Base-by-base conservation (phyloP, 805 yeast genomes). In the Citeromyces matritensis region DNA sequence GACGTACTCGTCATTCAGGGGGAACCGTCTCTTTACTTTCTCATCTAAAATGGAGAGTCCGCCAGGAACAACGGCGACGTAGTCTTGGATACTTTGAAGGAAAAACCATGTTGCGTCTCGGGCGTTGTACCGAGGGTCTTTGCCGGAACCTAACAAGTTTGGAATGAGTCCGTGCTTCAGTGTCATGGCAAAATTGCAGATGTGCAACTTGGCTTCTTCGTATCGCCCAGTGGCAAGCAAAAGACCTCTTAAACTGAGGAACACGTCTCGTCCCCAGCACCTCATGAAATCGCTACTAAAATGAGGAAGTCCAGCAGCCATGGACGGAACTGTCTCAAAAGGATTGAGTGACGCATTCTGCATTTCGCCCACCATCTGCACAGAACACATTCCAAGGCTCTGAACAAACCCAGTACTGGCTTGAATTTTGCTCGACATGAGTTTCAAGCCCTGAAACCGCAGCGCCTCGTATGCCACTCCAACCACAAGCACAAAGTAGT, bases 231-330 rank as follows among this genome's bases (percentile, higher is more conserved):
- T 69, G 1, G 80, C 75, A 15, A 85, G 56, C 34, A 85, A 55
- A 30, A 88, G 60, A 0, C 98, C 98, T 37, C 95, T 62, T 27
- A 80, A 63, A 0, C 95, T 69, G 29, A 88, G 78, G 49, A 91
- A 91, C 1, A 85, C 94, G 53, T 88, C 98, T 47, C 98, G 69
- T 14, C 98, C 98, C 98, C 98, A 88, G 49, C 95, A 84, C 51
- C 98, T 67, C 95, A 88, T 85, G 52, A 80, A 86, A 40, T 79
- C 84, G 36, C 67, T 69, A 48, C 91, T 76, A 56, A 88, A 88
- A 53, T 85, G 96, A 2, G 98, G 98, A 37, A 88, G 63, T 2
- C 97, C 98, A 2, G 98, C 98, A 10, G 97, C 95, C 69, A 88
- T 62, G 27, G 82, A 70, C 2, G 94, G 80, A 10, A 73, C 66